Evolutionary conservation across 2,329 filamentous ascomycete species (phyloP), one percentile per base, ranked within the genome.

Genomic region (Aciculosporium take): DNA sequence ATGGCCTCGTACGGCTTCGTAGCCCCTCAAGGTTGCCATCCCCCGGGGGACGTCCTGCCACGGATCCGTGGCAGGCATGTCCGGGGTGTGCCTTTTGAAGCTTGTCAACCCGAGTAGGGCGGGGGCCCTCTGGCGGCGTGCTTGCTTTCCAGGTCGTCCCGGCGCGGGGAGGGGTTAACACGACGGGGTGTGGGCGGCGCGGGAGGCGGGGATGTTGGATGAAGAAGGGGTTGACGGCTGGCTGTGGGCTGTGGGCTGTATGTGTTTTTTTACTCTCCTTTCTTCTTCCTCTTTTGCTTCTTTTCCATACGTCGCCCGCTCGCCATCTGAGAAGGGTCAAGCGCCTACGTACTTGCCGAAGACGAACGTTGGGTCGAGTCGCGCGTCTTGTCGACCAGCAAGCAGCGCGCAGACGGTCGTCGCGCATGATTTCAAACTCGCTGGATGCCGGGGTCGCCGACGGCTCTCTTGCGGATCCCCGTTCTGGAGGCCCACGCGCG

Each of bases 401-500:
- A 57, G 9, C 58, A 54, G 4, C 66, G 64, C n/a, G 79, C n/a
- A n/a, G n/a, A n/a, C n/a, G 50, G 40, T 76, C 69, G 0, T 69
- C 72, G 7, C 74, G 61, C 63, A 79, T 70, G 37, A 79, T 70
- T 56, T 79, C 75, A 45, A 64, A 76, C 42, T 79, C 74, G 44
- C 65, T 60, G 49, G 1, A 72, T 21, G 4, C 74, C 75, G 32
- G 56, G 42, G 56, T 79, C 69, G 13, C 64, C 49, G 13, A 72
- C 67, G 2, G 51, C 47, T n/a, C 54, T 56, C 9, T 48, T 51
- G 9, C 59, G 58, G 7, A 70, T 51, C 0, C 0, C 51, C 50
- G 1, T 54, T 51, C 9, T 64, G 46, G 10, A 71, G 51, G 0
- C 65, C 64, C 53, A 68, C 61, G n/a, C 51, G 54, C 61, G n/a